Evolutionary conservation across 768 basidiomycete genomes (phyloP).

Genomic region (Xerocomellus chrysenteron): DNA sequence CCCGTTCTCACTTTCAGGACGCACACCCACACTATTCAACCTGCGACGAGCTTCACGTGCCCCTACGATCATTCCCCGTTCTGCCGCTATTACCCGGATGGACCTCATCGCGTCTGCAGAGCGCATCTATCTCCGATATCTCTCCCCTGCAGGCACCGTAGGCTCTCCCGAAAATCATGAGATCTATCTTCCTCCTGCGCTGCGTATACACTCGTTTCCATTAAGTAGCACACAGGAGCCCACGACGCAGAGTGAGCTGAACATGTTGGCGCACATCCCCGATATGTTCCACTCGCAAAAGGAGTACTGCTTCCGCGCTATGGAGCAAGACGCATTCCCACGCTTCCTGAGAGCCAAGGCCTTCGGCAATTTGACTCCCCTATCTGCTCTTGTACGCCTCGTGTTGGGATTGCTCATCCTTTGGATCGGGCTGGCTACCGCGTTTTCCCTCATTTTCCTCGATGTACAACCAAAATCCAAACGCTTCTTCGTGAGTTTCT

Average conservation of each 20-base stretch:
- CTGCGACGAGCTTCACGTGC: conserved; percentile 79
- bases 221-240: conserved; percentile 74
- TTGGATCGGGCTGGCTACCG: conserved; percentile 93
- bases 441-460: conserved; percentile 90
- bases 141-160: conserved; percentile 75
- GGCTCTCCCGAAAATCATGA: conserved; percentile 91
- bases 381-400: conserved; percentile 84
- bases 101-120: conserved; percentile 93
- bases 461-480: conserved; percentile 91
- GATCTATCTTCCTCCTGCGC: conserved; percentile 92
- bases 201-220: conserved; percentile 91
- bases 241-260: conserved; percentile 61
- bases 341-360: conserved; percentile 95
- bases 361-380: conserved; percentile 95
- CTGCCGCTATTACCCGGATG: conserved; percentile 83
- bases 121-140: conserved; percentile 93
- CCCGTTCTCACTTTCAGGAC: conserved; percentile 73
- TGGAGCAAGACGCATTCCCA: conserved; percentile 94
- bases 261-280: conserved; percentile 83
- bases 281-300: conserved; percentile 98
- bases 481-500: conserved; percentile 84
- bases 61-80: conserved; percentile 91
- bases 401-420: conserved; percentile 80
- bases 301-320: conserved; percentile 93
- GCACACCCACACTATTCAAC: conserved; percentile 76